Conservation (phyloP, 163 green algal species). For the Scenedesmus sp. region DNA sequence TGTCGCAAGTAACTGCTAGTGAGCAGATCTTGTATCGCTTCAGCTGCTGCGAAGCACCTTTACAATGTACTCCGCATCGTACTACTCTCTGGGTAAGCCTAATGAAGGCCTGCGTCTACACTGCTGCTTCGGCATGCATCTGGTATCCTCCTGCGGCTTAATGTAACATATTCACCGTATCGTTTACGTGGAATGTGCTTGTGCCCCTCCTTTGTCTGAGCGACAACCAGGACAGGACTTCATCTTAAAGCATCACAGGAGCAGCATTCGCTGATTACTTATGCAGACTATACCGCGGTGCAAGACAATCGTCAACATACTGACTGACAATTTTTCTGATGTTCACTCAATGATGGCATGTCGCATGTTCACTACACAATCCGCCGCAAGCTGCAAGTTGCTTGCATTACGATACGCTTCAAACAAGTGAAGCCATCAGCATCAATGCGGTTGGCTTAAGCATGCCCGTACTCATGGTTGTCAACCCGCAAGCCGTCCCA, state of each 20-base stretch:
- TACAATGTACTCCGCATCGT: not conserved
- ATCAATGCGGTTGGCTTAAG: too few species aligned
- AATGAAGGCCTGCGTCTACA: not conserved
- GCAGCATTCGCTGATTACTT: too few species aligned
- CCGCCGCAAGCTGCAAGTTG: too few species aligned
- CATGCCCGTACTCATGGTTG: too few species aligned
- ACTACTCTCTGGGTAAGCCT: not conserved
- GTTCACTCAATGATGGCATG: too few species aligned
- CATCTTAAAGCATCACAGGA: not conserved
- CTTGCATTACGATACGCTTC: too few species aligned
- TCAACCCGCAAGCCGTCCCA: too few species aligned
- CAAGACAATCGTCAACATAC: not conserved
- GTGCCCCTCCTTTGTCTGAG: not conserved
- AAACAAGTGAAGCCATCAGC: too few species aligned
- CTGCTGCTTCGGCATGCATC: not conserved
- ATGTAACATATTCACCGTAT: not conserved
- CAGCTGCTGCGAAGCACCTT: not conserved
- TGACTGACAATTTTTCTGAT: too few species aligned
- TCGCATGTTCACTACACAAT: too few species aligned
- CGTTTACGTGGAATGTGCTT: not conserved
- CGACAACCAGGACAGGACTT: not conserved
- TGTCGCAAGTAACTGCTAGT: not conserved
- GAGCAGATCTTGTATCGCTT: not conserved
- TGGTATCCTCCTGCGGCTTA: not conserved
- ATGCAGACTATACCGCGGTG: too few species aligned